phyloP scores from a whole-genome alignment of 2,329 filamentous ascomycete genomes.

The Aspergillus glaucus region DNA sequence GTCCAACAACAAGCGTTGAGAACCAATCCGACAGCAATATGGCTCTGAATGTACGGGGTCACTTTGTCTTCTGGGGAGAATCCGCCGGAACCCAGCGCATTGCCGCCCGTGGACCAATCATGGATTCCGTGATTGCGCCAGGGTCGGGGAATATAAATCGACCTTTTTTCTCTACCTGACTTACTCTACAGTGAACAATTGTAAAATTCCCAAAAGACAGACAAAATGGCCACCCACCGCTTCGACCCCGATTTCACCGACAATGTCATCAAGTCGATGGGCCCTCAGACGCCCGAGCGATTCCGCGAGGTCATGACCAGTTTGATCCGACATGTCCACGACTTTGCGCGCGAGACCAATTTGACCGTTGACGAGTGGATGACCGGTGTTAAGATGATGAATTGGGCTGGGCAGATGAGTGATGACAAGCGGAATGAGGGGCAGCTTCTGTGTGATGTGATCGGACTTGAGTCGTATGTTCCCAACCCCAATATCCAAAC shows the following conservation, averaged over 20 bases:
- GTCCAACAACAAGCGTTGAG: neutral
- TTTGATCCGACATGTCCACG: conserved; percentile 52
- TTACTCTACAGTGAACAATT: neutral
- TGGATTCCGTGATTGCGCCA: neutral
- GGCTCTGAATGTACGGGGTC: neutral
- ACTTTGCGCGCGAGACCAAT: conserved; percentile 54
- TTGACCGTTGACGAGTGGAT: conserved; percentile 56
- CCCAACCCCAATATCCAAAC: neutral
- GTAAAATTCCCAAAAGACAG: neutral
- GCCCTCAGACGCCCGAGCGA: conserved; percentile 61
- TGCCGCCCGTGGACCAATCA: neutral
- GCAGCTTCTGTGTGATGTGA: conserved; percentile 53
- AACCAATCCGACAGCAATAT: neutral
- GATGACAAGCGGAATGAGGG: conserved; percentile 58
- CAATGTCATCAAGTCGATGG: conserved; percentile 68
- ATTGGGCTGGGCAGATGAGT: conserved; percentile 59
- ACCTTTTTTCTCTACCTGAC: neutral
- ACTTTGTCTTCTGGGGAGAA: neutral
- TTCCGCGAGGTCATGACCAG: conserved; percentile 56
- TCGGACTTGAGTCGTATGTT: conserved; percentile 51
- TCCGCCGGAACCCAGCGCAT: neutral
- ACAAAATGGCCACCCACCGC: conserved; percentile 23
- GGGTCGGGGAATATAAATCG: neutral
- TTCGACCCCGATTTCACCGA: conserved; percentile 54
- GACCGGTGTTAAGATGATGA: conserved; percentile 51